Evolutionary conservation across 805 yeast genomes (phyloP), one percentile per base, ranked within the genome.

Genomic region (Ogataea wickerhamii): DNA sequence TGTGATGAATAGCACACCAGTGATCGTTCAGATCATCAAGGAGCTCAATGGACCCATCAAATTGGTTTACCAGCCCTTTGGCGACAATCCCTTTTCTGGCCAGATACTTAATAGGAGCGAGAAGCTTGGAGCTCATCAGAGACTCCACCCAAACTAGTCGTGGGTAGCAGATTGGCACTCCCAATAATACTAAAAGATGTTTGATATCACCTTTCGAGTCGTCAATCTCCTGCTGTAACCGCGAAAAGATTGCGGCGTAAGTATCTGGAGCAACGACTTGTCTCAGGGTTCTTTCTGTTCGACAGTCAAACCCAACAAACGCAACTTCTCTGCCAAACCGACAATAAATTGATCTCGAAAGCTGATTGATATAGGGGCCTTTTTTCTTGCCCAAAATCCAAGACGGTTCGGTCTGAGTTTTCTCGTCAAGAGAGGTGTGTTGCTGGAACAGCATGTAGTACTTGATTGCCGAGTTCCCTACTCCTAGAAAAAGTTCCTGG

Each of bases 111-210:
- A 86, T 38, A 2, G 96, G 96, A 6, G 66, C 68, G 38, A 91
- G 64, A 2, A 77, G 47, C 24, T 58, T 66, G 18, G 88, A 79
- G 5, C 80, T 73, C 55, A 91, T 73, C 18, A 91, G 47, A 56
- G 74, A 70, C 63, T 93, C 98, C 23, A 87, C 68, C 91, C 95
- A 86, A 2, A 89, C 96, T 56, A 93, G 68, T 48, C 98, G 73
- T 3, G 98, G 98, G 56, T 91, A 91, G 28, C 93, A 85, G 39
- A 93, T 87, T 3, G 98, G 98, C 11, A 91, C 95, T 30, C 98
- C 98, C 35, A 93, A 68, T 78, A 93, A 71, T 1, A 93, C 77
- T 47, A 85, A 66, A 27, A 91, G 51, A 61, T 91, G 98, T 57
- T 82, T 80, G 29, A 85, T 70, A 18, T 75, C 74, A 5, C 73